phyloP scores from a whole-genome alignment of 176 grass and related monocot genomes.

The Raddia guianensis region DNA sequence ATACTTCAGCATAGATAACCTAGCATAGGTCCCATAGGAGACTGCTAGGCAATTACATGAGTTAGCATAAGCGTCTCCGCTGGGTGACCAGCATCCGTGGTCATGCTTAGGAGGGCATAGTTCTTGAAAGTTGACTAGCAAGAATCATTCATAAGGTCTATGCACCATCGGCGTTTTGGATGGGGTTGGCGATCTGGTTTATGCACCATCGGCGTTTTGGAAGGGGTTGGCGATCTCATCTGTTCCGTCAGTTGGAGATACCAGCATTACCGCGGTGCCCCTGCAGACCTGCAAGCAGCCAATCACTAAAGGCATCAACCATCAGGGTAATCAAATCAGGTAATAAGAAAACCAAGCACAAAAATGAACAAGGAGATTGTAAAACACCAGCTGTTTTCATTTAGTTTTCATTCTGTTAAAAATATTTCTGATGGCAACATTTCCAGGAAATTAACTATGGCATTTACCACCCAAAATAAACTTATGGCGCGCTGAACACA shows the following conservation, averaged over 20 bases:
- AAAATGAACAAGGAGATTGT: background rate
- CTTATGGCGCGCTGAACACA: background rate
- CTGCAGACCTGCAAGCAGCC: conserved; percentile 62
- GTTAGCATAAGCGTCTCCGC: background rate
- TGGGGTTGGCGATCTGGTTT: conserved; percentile 68
- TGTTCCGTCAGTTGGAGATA: conserved; percentile 72
- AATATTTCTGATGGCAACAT: background rate
- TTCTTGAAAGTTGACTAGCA: background rate
- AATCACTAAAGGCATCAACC: background rate
- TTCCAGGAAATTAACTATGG: background rate
- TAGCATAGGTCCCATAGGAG: background rate
- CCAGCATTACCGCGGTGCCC: conserved; percentile 71
- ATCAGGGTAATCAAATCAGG: background rate
- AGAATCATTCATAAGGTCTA: conserved; percentile 7
- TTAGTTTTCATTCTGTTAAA: background rate
- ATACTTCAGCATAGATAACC: background rate
- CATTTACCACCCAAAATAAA: background rate
- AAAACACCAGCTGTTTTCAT: background rate
- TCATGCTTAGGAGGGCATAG: background rate
- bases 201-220: conserved; percentile 58
- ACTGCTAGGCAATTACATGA: conserved; percentile 14
- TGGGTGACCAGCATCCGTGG: background rate
- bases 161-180: conserved; percentile 59
- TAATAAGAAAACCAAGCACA: background rate
- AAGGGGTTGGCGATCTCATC: conserved; percentile 81